These are phyloP conservation scores for Aspergillus terreus DNA, from an alignment of 2,329 filamentous ascomycete species.

Conservation along the genomic window DNA sequence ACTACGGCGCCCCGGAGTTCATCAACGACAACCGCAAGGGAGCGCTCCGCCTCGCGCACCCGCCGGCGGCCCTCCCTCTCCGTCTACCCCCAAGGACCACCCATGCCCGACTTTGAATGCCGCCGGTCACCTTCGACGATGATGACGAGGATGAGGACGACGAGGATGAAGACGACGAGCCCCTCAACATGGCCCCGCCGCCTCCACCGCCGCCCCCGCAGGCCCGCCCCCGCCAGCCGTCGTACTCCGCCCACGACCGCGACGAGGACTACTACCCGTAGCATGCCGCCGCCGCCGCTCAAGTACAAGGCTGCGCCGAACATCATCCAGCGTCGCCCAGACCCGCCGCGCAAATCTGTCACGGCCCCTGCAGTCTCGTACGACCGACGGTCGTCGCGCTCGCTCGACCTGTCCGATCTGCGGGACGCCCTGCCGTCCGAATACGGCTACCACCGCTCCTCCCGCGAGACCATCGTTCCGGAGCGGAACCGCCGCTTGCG, in stretches of 20 bases:
- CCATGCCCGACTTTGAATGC: constrained; percentile 29
- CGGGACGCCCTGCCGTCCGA: constrained; percentile 27
- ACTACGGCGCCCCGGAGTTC: constrained; percentile 27
- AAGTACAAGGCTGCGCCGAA: constrained; percentile 27
- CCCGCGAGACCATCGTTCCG: constrained; percentile 27
- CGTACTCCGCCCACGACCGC: constrained; percentile 24
- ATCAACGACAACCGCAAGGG: constrained; percentile 28
- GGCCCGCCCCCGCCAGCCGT: constrained; percentile 26
- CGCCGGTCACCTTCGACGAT: constrained; percentile 21
- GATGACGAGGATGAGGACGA: constrained; percentile 11
- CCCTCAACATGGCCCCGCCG: constrained; percentile 25
- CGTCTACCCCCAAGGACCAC: too few relatives aligned
- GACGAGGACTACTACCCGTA: constrained; percentile 42
- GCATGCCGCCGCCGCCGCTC: constrained; percentile 37
- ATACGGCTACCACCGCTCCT: constrained; percentile 26
- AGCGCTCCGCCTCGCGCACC: constrained; percentile 32
- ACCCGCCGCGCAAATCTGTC: constrained; percentile 28
- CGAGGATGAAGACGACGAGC: constrained; percentile 9
- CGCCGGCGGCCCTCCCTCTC: constrained; percentile 16
- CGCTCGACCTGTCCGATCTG: constrained; percentile 34
- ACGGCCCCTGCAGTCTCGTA: constrained; percentile 26
- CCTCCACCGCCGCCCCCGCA: constrained; percentile 7
- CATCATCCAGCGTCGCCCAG: constrained; percentile 35
- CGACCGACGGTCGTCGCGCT: constrained; percentile 27
- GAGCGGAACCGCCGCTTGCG: constrained; percentile 34